These are phyloP conservation scores for Penicillium hordei DNA, from an alignment of 2,329 filamentous ascomycete genomes.

Conservation along the genomic window DNA sequence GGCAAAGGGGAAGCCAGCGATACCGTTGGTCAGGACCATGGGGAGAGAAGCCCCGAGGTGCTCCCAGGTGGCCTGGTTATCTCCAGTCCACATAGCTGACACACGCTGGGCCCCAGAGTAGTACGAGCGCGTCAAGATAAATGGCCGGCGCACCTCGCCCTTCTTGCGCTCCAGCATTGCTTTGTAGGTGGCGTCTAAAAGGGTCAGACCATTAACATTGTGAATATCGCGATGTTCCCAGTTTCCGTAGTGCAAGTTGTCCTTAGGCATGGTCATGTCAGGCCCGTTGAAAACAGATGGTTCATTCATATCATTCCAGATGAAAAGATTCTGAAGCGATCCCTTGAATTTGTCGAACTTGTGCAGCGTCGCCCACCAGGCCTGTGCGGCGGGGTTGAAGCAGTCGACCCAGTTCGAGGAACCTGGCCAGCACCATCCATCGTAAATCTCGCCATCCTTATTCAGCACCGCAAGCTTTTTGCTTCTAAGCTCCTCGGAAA, in stretches of 20 bases:
- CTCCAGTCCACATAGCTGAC: slow-evolving; percentile 97
- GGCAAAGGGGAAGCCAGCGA: slow-evolving; percentile 89
- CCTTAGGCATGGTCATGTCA: slow-evolving; percentile 97
- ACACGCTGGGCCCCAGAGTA: slow-evolving; percentile 86
- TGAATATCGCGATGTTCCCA: slow-evolving; percentile 98
- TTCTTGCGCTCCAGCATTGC: slow-evolving; percentile 81
- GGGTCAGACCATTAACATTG: slow-evolving; percentile 92
- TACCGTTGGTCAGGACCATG: slow-evolving; percentile 90
- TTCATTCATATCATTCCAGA: slow-evolving; percentile 99
- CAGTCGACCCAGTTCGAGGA: slow-evolving; percentile 95
- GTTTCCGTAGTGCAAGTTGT: slow-evolving; percentile 84
- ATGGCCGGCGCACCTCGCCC: slow-evolving; percentile 80
- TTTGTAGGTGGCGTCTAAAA: slow-evolving; percentile 90
- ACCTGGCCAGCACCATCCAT: slow-evolving; percentile 98
- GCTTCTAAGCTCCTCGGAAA: slow-evolving; percentile 78
- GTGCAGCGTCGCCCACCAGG: slow-evolving; percentile 91
- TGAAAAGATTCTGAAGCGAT: slow-evolving; percentile 79
- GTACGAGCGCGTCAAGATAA: slow-evolving; percentile 89
- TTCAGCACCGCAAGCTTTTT: slow-evolving; percentile 83
- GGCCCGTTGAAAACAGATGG: slow-evolving; percentile 98
- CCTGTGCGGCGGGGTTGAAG: slow-evolving; percentile 86
- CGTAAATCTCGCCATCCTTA: slow-evolving; percentile 85
- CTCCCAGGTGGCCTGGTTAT: slow-evolving; percentile 91
- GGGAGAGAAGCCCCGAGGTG: slow-evolving; percentile 87
- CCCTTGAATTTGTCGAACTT: slow-evolving; percentile 86